Conservation (phyloP, 208 protist genomes). For the Leishmania aethiopica region DNA sequence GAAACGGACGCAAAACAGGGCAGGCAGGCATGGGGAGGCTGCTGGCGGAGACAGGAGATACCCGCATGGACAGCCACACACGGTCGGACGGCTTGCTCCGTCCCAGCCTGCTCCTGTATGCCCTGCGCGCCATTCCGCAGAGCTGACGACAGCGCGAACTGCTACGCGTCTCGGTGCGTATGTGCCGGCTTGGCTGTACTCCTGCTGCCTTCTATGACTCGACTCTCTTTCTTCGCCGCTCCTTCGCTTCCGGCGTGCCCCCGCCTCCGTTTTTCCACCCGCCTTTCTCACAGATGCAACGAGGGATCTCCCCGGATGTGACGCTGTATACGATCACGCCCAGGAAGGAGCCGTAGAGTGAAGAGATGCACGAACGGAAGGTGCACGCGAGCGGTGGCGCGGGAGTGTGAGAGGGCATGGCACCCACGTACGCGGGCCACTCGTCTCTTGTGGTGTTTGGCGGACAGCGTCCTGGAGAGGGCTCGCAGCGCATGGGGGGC, state of each 20-base stretch:
- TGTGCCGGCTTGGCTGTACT: not conserved
- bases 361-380: not conserved
- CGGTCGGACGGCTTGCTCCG: not conserved
- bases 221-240: no score
- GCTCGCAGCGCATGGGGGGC: not conserved
- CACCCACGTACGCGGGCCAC: not conserved
- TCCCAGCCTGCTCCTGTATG: not conserved
- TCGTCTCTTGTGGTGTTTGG: not conserved
- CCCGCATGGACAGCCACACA: not conserved
- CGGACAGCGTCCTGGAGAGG: not conserved
- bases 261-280: not conserved
- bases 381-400: no score
- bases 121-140: not conserved
- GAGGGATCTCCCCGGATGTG: no score
- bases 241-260: not conserved
- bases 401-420: no score
- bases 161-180: not conserved
- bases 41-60: not conserved
- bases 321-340: no score
- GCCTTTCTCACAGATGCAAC: not conserved
- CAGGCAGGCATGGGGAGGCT: not conserved
- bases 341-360: no score
- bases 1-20: not conserved
- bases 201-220: not conserved
- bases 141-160: not conserved